Evolutionary conservation across 2,329 filamentous ascomycete genomes (phyloP), one percentile per base, ranked within the genome.

Genomic region (Colletotrichum liaoningense): DNA sequence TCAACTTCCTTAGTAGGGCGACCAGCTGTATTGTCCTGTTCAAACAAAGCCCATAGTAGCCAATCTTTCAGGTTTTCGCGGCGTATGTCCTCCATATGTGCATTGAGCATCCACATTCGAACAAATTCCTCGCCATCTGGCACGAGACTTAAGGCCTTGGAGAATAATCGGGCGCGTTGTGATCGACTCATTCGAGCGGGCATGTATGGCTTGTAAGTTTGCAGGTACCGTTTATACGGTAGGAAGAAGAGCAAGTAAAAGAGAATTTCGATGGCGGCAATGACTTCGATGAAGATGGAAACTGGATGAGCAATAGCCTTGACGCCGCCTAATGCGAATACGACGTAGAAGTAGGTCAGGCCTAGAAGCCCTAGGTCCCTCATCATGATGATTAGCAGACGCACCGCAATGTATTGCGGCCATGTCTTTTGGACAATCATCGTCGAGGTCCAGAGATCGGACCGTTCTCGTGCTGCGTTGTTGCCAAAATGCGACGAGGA

Each of bases 51-150:
- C 91, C 90, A 93, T n/a, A 86, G 80, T 24, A 90, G 83, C 78
- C 91, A 92, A 67, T 90, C 88, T 79, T 88, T 89, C 63, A 92
- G 77, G 78, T 92, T 91, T 38, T 92, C 89, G 16, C 86, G 82
- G 67, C 86, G 86, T 58, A 93, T 88, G 33, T 90, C 88, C 33
- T 83, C 80, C 3, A 82, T 60, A 19, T 85, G 81, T 8, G 89
- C 88, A 33, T 87, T 87, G 28, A 88, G 80, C 77, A 92, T 92
- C 91, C 91, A 93, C 75, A 85, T 86, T 63, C 79, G 81, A 33
- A 92, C 73, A 75, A 89, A 92, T 46, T 79, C 82, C 49, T 88
- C 86, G 0, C 85, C 83, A 76, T 91, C 86, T 1, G 86, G 82
- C 16, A 91, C 87, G 67, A 72, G 66, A 16, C 42, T 64, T 59